Conservation (phyloP, 176 grass and related monocot genomes). For the Tillandsia fasciculata region DNA sequence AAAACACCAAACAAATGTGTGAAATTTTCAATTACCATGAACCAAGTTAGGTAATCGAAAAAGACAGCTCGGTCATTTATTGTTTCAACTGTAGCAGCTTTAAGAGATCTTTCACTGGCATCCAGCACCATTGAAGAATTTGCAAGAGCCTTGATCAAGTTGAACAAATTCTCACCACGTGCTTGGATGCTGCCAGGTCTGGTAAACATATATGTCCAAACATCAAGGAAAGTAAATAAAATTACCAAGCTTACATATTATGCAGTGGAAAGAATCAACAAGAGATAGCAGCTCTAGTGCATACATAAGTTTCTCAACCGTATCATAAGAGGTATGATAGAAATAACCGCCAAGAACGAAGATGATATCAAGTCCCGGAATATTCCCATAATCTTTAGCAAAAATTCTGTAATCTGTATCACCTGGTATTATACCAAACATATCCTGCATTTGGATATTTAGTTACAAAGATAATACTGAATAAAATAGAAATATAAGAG, state of each 20-base stretch:
- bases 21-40: conserved; percentile 63
- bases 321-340: conserved; percentile 96
- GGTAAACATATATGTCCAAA: conserved; percentile 22
- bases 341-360: conserved; percentile 99
- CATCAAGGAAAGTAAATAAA: not conserved
- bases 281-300: conserved; percentile 20
- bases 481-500: not conserved
- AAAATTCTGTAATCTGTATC: conserved; percentile 99
- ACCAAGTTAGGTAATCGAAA: conserved; percentile 96
- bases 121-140: conserved; percentile 63
- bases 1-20: not conserved
- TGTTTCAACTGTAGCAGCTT: conserved; percentile 23
- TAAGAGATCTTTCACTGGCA: conserved; percentile 31
- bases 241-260: not conserved
- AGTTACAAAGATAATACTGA: not conserved
- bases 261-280: not conserved
- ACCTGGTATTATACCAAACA: conserved; percentile 96
- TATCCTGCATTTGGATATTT: conserved; percentile 54
- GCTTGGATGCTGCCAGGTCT: conserved; percentile 99
- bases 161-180: conserved; percentile 92
- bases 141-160: conserved; percentile 67
- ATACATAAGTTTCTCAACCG: conserved; percentile 83
- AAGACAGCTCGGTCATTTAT: conserved; percentile 52
- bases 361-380: conserved; percentile 98
- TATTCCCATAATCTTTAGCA: conserved; percentile 82